Conservation (phyloP, 441 rosid species). For the Monsonia emarginata region DNA sequence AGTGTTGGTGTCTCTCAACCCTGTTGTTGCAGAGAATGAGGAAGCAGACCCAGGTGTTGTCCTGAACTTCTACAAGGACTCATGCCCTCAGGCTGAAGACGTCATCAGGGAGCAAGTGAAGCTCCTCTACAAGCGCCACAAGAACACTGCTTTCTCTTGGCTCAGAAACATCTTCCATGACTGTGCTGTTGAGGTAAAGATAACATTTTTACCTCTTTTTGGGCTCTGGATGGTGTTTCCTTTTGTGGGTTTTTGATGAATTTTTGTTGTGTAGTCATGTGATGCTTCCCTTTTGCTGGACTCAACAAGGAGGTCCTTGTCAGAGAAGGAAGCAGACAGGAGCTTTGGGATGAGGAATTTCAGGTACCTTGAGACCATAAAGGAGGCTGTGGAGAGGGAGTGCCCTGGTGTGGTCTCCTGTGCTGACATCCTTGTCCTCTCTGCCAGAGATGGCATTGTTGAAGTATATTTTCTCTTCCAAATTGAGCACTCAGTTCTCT, state of each 20-base stretch:
- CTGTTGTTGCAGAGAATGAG: constrained; percentile 38
- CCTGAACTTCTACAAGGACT: constrained; percentile 74
- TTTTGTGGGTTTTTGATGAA: background rate
- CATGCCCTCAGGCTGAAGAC: constrained; percentile 91
- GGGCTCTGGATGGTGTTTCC: background rate
- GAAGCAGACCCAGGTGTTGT: constrained; percentile 54
- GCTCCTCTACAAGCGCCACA: constrained; percentile 93
- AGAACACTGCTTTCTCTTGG: constrained; percentile 99
- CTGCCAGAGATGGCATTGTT: constrained; percentile 81
- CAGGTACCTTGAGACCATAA: constrained; percentile 73
- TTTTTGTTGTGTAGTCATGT: constrained; percentile 47
- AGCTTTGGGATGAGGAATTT: constrained; percentile 93
- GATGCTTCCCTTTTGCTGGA: constrained; percentile 94
- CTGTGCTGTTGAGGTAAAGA: constrained; percentile 75
- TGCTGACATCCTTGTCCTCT: constrained; percentile 74
- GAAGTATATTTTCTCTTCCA: constrained; percentile 50
- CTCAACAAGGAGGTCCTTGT: constrained; percentile 80
- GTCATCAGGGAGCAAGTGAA: constrained; percentile 75
- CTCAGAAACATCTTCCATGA: constrained; percentile 97
- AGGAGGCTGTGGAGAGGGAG: constrained; percentile 89
- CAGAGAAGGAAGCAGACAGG: constrained; percentile 92
- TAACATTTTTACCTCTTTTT: background rate
- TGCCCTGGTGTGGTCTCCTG: constrained; percentile 93
- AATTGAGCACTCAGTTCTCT: too few species aligned
- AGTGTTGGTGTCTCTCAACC: constrained; percentile 25